Conservation (phyloP, 225 moss, liverwort and hornwort genomes). For the Physcomitrellopsis africana region DNA sequence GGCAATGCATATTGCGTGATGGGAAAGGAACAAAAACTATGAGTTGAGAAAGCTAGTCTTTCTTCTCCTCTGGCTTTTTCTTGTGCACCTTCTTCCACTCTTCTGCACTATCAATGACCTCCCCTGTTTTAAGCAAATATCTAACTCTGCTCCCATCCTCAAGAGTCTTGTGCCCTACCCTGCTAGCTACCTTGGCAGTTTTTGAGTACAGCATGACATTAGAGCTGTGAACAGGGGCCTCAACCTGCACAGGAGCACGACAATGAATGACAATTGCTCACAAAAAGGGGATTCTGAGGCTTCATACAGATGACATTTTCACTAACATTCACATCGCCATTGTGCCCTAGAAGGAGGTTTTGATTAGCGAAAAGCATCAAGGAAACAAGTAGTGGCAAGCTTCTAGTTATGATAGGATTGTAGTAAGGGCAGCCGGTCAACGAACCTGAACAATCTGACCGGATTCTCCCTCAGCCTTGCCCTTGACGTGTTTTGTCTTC, state of each 20-base stretch:
- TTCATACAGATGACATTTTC: background rate
- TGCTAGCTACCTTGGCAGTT: conserved; percentile 85
- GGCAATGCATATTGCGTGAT: too few relatives aligned
- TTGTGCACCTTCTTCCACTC: conserved; percentile 92
- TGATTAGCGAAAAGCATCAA: background rate
- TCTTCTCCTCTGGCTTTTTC: conserved; percentile 71
- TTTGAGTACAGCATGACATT: conserved; percentile 99
- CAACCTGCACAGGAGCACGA: conserved; percentile 53
- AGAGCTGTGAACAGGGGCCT: conserved; percentile 93
- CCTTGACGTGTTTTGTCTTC: conserved; percentile 98
- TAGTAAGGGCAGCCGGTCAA: background rate
- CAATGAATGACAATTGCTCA: background rate
- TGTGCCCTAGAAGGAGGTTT: background rate
- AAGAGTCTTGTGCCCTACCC: conserved; percentile 92
- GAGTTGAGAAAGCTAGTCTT: conserved; percentile 25
- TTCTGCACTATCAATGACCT: conserved; percentile 79
- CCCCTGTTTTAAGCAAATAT: conserved; percentile 87
- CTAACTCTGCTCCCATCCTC: conserved; percentile 85
- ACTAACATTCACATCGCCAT: background rate
- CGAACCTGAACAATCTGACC: conserved; percentile 95
- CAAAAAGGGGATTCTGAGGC: background rate
- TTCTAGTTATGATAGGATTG: background rate
- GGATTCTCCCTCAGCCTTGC: conserved; percentile 90
- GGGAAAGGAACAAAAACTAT: background rate
- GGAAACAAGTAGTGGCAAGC: background rate